Evolutionary conservation across 306 rosid genomes (phyloP).

Genomic region (Medicago lupulina): DNA sequence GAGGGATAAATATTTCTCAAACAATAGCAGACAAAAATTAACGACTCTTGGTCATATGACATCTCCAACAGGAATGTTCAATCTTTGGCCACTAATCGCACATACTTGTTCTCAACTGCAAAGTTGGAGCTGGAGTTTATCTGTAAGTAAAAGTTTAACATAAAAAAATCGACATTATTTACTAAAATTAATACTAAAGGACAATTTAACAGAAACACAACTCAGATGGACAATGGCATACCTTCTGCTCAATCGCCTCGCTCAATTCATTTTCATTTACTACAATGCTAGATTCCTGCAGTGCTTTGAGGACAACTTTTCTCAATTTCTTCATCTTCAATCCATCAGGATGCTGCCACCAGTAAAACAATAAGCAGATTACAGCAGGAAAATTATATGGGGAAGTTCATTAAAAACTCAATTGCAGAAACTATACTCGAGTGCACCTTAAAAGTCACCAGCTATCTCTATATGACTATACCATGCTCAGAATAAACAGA

Average conservation of each 20-base stretch:
- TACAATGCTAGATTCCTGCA: slow-evolving; percentile 68
- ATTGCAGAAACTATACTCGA: slow-evolving; percentile 12
- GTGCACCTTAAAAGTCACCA: slow-evolving; percentile 18
- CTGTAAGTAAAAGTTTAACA: slow-evolving; percentile 51
- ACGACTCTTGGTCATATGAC: slow-evolving; percentile 3
- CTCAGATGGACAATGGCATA: slow-evolving; percentile 32
- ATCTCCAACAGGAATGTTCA: slow-evolving; percentile 33
- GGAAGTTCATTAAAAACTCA: slow-evolving; percentile 2
- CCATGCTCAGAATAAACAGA: slow-evolving; percentile 5
- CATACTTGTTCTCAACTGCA: slow-evolving; percentile 67
- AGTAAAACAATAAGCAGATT: slow-evolving; percentile 34
- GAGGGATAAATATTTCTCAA: slow-evolving; percentile 33
- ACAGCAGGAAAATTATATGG: slow-evolving; percentile 12
- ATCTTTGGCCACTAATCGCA: slow-evolving; percentile 66
- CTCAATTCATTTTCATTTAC: slow-evolving; percentile 63
- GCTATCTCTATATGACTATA: slow-evolving; percentile 16
- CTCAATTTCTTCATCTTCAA: slow-evolving; percentile 79
- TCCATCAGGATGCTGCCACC: slow-evolving; percentile 78
- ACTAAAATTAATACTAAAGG: neutral
- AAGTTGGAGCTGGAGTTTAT: slow-evolving; percentile 84
- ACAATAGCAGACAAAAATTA: slow-evolving; percentile 30
- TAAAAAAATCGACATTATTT: slow-evolving; percentile 18
- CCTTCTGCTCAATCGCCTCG: slow-evolving; percentile 69
- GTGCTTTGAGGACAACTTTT: slow-evolving; percentile 63
- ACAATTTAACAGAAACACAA: slow-evolving; percentile 8